These are phyloP conservation scores for Sarocladium oryzae DNA, from an alignment of 2,329 filamentous ascomycete species.

Conservation along the genomic window DNA sequence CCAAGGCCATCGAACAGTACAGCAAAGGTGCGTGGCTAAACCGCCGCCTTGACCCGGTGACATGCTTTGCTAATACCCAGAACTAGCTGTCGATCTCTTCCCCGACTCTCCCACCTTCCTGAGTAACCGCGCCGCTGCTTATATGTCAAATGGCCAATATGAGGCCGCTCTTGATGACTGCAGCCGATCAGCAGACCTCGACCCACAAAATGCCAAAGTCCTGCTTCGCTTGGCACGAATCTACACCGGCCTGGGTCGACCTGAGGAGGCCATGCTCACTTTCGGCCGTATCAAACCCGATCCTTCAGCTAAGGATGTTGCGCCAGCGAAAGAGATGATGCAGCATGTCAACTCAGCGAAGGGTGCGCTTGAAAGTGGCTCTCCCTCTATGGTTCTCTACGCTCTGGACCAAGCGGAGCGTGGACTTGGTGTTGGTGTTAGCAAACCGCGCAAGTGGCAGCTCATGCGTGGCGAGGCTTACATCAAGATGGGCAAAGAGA, in stretches of 20 bases:
- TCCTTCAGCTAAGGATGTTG: constrained; percentile 78
- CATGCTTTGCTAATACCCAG: not conserved
- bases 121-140: constrained; percentile 90
- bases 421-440: constrained; percentile 66
- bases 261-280: constrained; percentile 77
- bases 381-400: constrained; percentile 84
- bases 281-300: constrained; percentile 75
- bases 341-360: constrained; percentile 75
- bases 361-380: constrained; percentile 66
- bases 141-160: constrained; percentile 81
- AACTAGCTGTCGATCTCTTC: constrained; percentile 78
- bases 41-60: constrained; percentile 10
- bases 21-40: constrained; percentile 68
- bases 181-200: constrained; percentile 71
- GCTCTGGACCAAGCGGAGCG: constrained; percentile 87
- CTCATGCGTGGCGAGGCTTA: constrained; percentile 88
- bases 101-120: constrained; percentile 84
- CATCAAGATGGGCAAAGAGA: constrained; percentile 84
- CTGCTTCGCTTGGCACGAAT: constrained; percentile 82
- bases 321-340: constrained; percentile 77
- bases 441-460: constrained; percentile 86
- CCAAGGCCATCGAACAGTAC: constrained; percentile 84
- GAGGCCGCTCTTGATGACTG: constrained; percentile 80
- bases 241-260: constrained; percentile 79
- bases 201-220: constrained; percentile 82